A percentile compares a stretch with the other conserved stretches of the same genome.
These are phyloP conservation scores for Lasiodiplodia hormozganensis DNA, from an alignment of 2,329 filamentous ascomycete genomes.

Conservation along the genomic window DNA sequence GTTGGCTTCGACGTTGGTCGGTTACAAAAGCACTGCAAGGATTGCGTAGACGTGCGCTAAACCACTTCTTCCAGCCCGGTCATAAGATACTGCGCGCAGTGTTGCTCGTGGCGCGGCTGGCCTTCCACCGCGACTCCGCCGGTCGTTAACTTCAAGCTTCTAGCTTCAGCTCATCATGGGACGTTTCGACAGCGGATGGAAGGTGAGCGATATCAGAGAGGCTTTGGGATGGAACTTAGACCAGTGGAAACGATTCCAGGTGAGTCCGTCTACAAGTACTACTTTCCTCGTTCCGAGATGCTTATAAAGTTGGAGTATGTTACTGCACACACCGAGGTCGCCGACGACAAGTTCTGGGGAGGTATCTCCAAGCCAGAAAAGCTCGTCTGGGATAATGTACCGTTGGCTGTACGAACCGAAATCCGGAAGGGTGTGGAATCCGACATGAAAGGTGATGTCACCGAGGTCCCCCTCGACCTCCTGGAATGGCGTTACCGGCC, in stretches of 20 bases:
- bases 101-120: not conserved
- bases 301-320: not conserved
- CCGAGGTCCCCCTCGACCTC: not conserved
- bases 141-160: not conserved
- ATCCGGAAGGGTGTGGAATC: not conserved
- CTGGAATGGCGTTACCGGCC: not conserved
- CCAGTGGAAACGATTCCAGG: constrained; percentile 4
- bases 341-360: not conserved
- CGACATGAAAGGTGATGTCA: not conserved
- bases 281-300: not conserved
- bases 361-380: not conserved
- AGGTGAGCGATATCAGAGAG: not conserved
- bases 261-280: not conserved
- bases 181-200: not conserved
- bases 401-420: not conserved
- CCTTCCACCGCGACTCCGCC: not conserved
- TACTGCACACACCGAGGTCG: not conserved
- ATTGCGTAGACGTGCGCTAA: not conserved
- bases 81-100: not conserved
- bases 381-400: not conserved
- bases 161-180: not conserved
- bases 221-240: not conserved
- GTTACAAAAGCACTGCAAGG: not conserved
- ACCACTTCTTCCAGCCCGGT: not conserved
- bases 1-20: not conserved